Evolutionary conservation across 2,329 filamentous ascomycete genomes (phyloP).

Genomic region (Pseudogymnoascus sp.): DNA sequence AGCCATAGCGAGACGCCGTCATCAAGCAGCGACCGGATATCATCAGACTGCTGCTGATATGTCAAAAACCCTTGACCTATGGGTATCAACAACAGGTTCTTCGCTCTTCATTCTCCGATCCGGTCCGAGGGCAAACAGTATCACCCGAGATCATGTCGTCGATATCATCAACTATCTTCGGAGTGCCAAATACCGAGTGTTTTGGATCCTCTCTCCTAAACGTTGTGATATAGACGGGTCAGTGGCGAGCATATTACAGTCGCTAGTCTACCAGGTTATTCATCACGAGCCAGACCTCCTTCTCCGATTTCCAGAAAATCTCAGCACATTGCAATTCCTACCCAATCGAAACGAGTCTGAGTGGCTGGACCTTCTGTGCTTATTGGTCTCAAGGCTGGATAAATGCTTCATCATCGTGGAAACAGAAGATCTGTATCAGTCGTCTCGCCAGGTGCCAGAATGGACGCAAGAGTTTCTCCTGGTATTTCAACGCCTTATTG

Average conservation of each 20-base stretch:
- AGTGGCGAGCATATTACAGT: not conserved
- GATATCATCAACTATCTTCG: not conserved
- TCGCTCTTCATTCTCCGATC: conserved; percentile 7
- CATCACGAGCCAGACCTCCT: not conserved
- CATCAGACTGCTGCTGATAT: not conserved
- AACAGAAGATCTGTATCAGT: no score
- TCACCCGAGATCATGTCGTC: not conserved
- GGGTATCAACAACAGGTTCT: conserved; percentile 8
- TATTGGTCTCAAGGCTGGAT: no score
- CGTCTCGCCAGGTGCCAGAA: no score
- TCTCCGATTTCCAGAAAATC: not conserved
- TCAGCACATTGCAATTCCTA: not conserved
- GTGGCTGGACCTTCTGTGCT: not conserved
- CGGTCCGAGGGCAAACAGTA: conserved; percentile 5
- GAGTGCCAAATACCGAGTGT: conserved; percentile 1
- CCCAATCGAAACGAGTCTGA: not conserved
- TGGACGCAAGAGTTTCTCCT: no score
- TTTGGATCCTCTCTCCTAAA: conserved; percentile 8
- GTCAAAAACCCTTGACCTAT: not conserved
- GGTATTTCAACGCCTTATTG: no score
- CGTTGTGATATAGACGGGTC: not conserved
- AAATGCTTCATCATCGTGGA: no score
- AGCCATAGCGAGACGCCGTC: not conserved
- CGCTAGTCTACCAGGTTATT: not conserved
- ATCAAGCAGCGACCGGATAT: not conserved